Conservation (phyloP, 2,329 filamentous ascomycete species). For the Penicillium sp. region DNA sequence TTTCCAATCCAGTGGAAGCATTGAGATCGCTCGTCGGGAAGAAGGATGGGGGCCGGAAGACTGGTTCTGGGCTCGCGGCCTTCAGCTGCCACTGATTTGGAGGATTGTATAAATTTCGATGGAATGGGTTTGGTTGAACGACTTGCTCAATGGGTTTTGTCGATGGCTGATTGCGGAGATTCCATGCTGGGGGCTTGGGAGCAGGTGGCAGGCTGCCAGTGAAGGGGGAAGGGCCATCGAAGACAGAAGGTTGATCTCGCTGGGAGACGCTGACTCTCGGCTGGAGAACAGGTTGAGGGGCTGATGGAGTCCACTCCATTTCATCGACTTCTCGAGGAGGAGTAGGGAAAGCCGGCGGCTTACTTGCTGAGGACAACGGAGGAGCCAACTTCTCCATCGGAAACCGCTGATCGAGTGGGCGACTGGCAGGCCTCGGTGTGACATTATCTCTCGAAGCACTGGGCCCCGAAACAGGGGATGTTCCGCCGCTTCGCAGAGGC, state of each 20-base stretch:
- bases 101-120: constrained; percentile 38
- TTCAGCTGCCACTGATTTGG: constrained; percentile 31
- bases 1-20: constrained; percentile 54
- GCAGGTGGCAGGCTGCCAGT: constrained; percentile 50
- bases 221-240: constrained; percentile 50
- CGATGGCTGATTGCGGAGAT: constrained; percentile 42
- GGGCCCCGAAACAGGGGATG: constrained; percentile 27
- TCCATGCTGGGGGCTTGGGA: constrained; percentile 49
- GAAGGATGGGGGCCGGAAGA: constrained; percentile 54
- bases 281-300: constrained; percentile 41
- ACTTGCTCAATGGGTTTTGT: constrained; percentile 45
- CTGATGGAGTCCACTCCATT: constrained; percentile 60
- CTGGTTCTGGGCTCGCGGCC: constrained; percentile 30
- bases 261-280: constrained; percentile 40
- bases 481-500: constrained; percentile 30
- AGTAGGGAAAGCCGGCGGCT: constrained; percentile 41
- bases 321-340: constrained; percentile 50
- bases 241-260: constrained; percentile 38
- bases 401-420: constrained; percentile 38
- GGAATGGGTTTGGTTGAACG: constrained; percentile 47
- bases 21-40: constrained; percentile 50
- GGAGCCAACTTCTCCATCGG: constrained; percentile 50
- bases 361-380: constrained; percentile 30
- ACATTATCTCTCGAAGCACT: constrained; percentile 22
- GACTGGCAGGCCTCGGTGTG: constrained; percentile 24